A percentile compares a stretch with the other conserved stretches of the same genome.
Evolutionary conservation across 192 early-diverging fungal genomes (phyloP).

Genomic region (Endogone sp.): DNA sequence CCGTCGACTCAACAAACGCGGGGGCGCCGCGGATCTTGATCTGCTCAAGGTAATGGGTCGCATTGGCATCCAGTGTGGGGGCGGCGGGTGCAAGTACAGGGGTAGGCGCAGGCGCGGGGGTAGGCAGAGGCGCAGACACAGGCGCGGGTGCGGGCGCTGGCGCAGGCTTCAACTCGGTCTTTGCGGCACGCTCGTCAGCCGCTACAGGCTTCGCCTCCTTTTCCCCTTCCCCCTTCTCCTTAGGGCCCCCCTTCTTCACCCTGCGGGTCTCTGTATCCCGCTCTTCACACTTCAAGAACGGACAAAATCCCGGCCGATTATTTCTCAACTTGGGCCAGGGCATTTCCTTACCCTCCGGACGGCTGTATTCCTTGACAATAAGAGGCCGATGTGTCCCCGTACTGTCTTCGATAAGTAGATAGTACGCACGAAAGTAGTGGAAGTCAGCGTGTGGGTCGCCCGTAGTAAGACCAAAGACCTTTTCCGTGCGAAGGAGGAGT

Average conservation of each 20-base stretch:
- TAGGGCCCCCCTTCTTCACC: no score
- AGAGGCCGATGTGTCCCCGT: constrained; percentile 9
- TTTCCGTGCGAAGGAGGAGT: constrained; percentile 10
- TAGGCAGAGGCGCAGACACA: not conserved
- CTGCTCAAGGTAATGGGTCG: not conserved
- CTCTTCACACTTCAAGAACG: not conserved
- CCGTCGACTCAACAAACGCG: not conserved
- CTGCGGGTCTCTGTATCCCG: not conserved
- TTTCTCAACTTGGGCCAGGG: not conserved
- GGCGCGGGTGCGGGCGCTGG: not conserved
- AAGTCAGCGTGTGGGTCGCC: constrained; percentile 12
- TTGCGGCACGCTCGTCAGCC: no score
- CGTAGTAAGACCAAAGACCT: constrained; percentile 10
- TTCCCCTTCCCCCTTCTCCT: no score
- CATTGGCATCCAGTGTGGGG: not conserved
- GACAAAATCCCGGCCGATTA: not conserved
- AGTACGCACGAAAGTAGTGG: constrained; percentile 13
- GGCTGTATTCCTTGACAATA: constrained; percentile 6
- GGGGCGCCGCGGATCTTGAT: not conserved
- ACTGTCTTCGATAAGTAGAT: constrained; percentile 12
- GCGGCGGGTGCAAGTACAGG: not conserved
- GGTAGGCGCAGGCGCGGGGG: not conserved
- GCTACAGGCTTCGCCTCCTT: no score
- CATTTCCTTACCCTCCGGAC: not conserved
- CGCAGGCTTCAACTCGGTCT: no score